Conservation (phyloP, 352 stramenopile species). For the Globisporangium barbulae region DNA sequence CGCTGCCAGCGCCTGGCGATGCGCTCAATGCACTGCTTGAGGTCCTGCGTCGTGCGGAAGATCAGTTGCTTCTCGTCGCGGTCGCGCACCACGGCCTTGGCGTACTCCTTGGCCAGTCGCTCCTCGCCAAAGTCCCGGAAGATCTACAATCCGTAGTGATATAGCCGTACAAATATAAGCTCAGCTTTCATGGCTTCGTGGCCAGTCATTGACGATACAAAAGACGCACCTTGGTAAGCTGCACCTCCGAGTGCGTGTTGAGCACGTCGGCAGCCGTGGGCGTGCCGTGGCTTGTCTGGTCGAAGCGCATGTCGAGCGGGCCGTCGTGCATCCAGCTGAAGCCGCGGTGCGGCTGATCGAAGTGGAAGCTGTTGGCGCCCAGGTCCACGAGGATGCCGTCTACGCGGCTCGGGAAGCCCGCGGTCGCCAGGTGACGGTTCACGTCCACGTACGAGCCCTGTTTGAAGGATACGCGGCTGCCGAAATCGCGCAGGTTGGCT, state of each 20-base stretch:
- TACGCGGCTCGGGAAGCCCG: slow-evolving; percentile 42
- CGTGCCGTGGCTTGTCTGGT: slow-evolving; percentile 28
- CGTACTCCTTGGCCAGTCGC: slow-evolving; percentile 72
- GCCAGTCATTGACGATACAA: not conserved
- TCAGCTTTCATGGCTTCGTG: not conserved
- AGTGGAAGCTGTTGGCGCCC: slow-evolving; percentile 82
- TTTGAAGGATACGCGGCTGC: slow-evolving; percentile 48
- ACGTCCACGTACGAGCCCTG: slow-evolving; percentile 65
- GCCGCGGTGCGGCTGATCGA: slow-evolving; percentile 59
- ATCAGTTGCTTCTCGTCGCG: slow-evolving; percentile 42
- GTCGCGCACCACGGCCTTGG: slow-evolving; percentile 73
- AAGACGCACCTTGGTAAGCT: slow-evolving; percentile 45
- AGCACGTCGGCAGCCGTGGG: slow-evolving; percentile 61
- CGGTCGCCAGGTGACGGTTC: slow-evolving; percentile 27
- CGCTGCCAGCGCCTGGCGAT: slow-evolving; percentile 69
- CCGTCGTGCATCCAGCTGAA: slow-evolving; percentile 77
- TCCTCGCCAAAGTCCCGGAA: slow-evolving; percentile 75
- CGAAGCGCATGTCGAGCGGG: slow-evolving; percentile 79
- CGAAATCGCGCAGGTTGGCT: slow-evolving; percentile 45
- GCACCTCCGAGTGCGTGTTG: slow-evolving; percentile 69
- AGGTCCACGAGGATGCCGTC: slow-evolving; percentile 77
- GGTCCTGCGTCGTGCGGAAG: slow-evolving; percentile 60
- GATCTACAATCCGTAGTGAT: slow-evolving; percentile 26
- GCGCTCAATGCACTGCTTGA: slow-evolving; percentile 73
- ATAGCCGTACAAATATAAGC: not conserved